A percentile compares a stretch with the other conserved stretches of the same genome.
phyloP scores from a whole-genome alignment of 2,329 filamentous ascomycete genomes.

The Cordyceps cicadae region DNA sequence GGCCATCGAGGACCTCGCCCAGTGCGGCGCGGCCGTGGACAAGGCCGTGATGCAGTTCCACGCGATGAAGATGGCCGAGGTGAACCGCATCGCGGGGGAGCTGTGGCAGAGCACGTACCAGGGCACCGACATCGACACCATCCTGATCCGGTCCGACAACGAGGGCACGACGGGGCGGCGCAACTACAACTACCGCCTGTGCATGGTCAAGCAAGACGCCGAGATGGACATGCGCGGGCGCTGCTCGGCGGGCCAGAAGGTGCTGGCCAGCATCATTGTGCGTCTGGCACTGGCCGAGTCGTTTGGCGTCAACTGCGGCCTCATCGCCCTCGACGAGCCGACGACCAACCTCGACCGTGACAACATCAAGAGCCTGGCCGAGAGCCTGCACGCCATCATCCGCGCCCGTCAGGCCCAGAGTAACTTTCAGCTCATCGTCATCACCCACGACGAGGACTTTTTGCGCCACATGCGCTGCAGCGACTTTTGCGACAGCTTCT shows the following conservation, averaged over 20 bases:
- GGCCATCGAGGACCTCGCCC: constrained; percentile 79
- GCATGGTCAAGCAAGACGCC: constrained; percentile 93
- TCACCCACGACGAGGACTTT: constrained; percentile 98
- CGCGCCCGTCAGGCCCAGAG: constrained; percentile 70
- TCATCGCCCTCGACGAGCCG: constrained; percentile 94
- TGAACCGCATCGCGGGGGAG: constrained; percentile 89
- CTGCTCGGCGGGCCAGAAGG: constrained; percentile 93
- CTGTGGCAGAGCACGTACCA: constrained; percentile 97
- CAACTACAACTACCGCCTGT: constrained; percentile 93
- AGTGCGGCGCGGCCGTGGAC: constrained; percentile 77
- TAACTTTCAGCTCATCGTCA: constrained; percentile 97
- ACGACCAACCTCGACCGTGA: constrained; percentile 94
- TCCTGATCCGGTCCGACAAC: constrained; percentile 86
- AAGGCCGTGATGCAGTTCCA: constrained; percentile 98
- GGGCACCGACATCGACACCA: constrained; percentile 93
- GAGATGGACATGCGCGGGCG: constrained; percentile 99
- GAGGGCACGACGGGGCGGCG: constrained; percentile 67
- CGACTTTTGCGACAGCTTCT: constrained; percentile 90
- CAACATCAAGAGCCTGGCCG: constrained; percentile 85
- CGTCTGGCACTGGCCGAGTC: constrained; percentile 91
- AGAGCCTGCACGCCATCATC: constrained; percentile 82
- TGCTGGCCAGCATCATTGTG: constrained; percentile 94
- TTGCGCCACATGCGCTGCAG: constrained; percentile 85
- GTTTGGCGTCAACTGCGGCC: constrained; percentile 89
- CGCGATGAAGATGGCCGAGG: constrained; percentile 93